Evolutionary conservation across 108 stramenopile species (phyloP).

Genomic region (Nitzschia inconspicua): DNA sequence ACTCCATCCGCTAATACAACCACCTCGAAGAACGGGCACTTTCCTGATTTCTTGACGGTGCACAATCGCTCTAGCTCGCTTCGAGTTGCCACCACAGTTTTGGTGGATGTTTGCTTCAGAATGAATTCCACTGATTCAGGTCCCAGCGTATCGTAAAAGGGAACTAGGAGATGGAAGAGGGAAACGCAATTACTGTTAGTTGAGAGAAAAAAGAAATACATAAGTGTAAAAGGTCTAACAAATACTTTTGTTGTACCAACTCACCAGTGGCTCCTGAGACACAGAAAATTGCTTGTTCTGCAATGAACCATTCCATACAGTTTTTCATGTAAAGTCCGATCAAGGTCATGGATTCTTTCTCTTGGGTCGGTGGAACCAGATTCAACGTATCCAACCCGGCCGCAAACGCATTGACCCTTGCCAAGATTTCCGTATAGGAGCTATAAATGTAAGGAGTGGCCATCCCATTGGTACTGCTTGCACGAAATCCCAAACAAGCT

Average conservation of each 20-base stretch:
- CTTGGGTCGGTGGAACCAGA: conserved; percentile 58
- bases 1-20: conserved; percentile 76
- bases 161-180: too few relatives aligned
- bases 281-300: conserved; percentile 84
- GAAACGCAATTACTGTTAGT: too few relatives aligned
- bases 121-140: conserved; percentile 87
- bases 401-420: conserved; percentile 70
- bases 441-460: conserved; percentile 85
- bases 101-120: conserved; percentile 76
- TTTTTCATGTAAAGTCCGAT: conserved; percentile 91
- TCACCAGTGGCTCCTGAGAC: conserved; percentile 62
- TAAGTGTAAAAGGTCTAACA: too few relatives aligned
- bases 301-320: conserved; percentile 91
- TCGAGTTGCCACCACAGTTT: conserved; percentile 76
- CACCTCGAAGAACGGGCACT: conserved; percentile 40
- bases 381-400: conserved; percentile 71
- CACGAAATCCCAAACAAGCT: conserved; percentile 80
- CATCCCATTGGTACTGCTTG: conserved; percentile 60
- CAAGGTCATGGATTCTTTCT: conserved; percentile 48
- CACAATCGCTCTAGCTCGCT: conserved; percentile 67
- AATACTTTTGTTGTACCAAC: too few relatives aligned
- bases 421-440: conserved; percentile 73
- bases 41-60: conserved; percentile 59
- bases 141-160: conserved; percentile 94
- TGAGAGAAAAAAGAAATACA: too few relatives aligned